Evolutionary conservation across 495 filamentous ascomycete species (phyloP), one percentile per base, ranked within the genome.

Genomic region (Cercophora sp.): DNA sequence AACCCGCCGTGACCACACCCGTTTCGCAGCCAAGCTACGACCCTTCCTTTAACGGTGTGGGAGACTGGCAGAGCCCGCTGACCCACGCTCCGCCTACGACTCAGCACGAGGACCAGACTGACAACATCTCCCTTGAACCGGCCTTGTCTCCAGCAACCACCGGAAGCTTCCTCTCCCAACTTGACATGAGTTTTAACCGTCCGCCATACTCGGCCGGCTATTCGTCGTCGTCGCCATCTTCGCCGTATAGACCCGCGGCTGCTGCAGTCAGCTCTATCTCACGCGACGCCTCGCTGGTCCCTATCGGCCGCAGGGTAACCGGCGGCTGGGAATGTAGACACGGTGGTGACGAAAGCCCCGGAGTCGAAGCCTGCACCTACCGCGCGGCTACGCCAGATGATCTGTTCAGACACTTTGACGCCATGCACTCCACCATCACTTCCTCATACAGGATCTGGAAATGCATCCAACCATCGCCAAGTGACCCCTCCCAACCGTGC

Each of bases 281-380:
- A n/a, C n/a, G n/a, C n/a, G 3, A 9, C 15, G 13, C 3, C 37
- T 9, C 8, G 2, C 26, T 0, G 26, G n/a, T 58, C 8, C 19
- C 34, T 1, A 56, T 56, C 26, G 60, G 56, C 13, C 48, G 27
- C 23, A 35, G 29, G 1, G 10, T 54, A 16, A 5, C 4, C 1
- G 20, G n/a, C 15, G 13, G 39, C 11, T 62, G 56, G 56, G 37
- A 47, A 3, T 62, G 60, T 24, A 5, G 18, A 4, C 34, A 45
- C 24, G 49, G 50, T 19, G 48, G 46, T 19, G 25, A 51, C 16
- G 20, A 26, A 0, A 32, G 6, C n/a, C 26, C 25, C 0, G 25
- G 25, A 13, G 3, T 37, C 32, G 49, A 48, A 13, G 18, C 23
- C 9, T 61, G 59, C 52, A 39, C 24, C 20, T 1, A 2, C 9